These are phyloP conservation scores for Calocybe gambosa DNA, from an alignment of 1,284 basidiomycete genomes.

Conservation along the genomic window DNA sequence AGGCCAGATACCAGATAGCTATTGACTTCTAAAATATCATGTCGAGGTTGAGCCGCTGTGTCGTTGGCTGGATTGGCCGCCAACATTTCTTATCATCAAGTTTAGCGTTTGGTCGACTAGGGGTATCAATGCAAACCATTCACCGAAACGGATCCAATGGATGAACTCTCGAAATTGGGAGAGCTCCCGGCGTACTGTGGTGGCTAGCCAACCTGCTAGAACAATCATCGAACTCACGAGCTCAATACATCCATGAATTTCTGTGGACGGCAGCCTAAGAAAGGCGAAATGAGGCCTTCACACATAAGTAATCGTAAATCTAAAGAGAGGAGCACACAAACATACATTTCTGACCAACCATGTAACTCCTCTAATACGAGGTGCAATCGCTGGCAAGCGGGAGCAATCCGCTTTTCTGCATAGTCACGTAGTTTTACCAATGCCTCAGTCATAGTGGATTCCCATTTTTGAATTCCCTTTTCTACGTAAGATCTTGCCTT, in stretches of 20 bases:
- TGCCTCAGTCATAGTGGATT: slow-evolving; percentile 62
- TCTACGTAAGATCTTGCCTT: slow-evolving; percentile 16
- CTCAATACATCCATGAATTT: slow-evolving; percentile 47
- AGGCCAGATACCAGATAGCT: slow-evolving; percentile 71
- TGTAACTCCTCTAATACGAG: slow-evolving; percentile 68
- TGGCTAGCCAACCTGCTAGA: slow-evolving; percentile 61
- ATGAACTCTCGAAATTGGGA: slow-evolving; percentile 72
- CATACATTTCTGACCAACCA: slow-evolving; percentile 72
- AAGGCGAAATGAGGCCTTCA: slow-evolving; percentile 41
- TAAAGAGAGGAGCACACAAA: slow-evolving; percentile 9
- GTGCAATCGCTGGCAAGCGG: slow-evolving; percentile 70
- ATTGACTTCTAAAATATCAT: slow-evolving; percentile 76
- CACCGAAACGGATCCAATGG: slow-evolving; percentile 66
- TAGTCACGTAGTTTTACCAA: slow-evolving; percentile 67
- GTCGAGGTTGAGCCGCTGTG: slow-evolving; percentile 43
- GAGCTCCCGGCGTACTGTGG: slow-evolving; percentile 58
- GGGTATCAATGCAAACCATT: not conserved
- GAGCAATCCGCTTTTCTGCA: slow-evolving; percentile 60
- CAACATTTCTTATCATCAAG: slow-evolving; percentile 25
- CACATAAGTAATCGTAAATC: slow-evolving; percentile 13
- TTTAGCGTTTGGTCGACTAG: not conserved
- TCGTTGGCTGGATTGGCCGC: slow-evolving; percentile 40
- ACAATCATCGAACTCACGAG: slow-evolving; percentile 52
- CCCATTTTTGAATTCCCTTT: slow-evolving; percentile 76
- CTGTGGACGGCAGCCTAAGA: slow-evolving; percentile 47